Conservation (phyloP, 352 stramenopile genomes). For the Blastocystis sp. region DNA sequence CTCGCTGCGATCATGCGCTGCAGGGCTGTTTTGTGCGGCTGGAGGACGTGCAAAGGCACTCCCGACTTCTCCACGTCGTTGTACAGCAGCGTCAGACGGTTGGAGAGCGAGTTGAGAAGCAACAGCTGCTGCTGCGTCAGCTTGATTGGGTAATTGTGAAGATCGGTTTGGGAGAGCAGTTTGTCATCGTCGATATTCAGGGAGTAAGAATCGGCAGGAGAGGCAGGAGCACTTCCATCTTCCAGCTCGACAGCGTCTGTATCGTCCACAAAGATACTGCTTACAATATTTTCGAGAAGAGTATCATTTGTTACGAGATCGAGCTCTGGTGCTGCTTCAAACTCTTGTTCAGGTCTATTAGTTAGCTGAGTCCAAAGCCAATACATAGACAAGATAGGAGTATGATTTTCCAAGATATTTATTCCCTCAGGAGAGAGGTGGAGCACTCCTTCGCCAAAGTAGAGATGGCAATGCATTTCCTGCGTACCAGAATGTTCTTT, state of each 20-base stretch:
- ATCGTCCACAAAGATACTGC: not conserved
- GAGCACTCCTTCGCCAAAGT: not conserved
- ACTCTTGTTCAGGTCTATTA: not conserved
- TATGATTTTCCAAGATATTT: not conserved
- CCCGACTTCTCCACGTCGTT: not conserved
- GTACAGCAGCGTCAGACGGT: not conserved
- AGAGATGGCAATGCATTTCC: not conserved
- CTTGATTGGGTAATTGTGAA: not conserved
- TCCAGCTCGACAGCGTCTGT: not conserved
- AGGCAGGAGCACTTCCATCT: not conserved
- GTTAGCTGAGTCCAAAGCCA: not conserved
- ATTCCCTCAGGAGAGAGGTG: not conserved
- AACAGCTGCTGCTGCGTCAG: constrained; percentile 42
- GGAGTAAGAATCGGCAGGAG: not conserved
- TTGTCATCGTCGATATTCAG: constrained; percentile 7
- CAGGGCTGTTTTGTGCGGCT: not conserved
- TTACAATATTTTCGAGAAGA: constrained; percentile 47
- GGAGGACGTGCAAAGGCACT: not conserved
- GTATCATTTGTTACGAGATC: not conserved
- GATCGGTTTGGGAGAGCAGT: not conserved
- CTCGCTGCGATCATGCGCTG: not conserved
- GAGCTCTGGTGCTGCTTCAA: not conserved
- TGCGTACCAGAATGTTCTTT: not conserved
- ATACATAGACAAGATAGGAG: not conserved
- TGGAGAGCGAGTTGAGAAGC: constrained; percentile 24